These are phyloP conservation scores for Uronychia binucleata DNA, from an alignment of 73 alveolate species.

Conservation along the genomic window DNA sequence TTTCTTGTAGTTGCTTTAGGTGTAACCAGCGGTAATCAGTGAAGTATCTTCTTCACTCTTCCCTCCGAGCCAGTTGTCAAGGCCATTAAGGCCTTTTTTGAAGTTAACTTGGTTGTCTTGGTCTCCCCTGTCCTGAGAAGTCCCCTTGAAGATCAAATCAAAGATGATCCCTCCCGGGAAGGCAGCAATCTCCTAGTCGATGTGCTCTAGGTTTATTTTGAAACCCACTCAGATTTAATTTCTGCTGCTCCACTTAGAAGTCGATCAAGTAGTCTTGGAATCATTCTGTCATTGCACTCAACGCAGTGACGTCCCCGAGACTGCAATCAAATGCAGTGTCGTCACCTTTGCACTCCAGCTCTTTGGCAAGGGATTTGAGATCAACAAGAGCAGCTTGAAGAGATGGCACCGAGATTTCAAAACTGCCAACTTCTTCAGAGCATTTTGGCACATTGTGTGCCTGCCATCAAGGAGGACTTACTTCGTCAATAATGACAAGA, in stretches of 20 bases:
- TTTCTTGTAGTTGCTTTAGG: background rate
- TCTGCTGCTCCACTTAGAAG: background rate
- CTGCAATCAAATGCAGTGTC: constrained; percentile 5
- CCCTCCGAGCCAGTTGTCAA: background rate
- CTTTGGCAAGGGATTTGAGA: constrained; percentile 9
- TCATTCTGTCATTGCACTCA: constrained; percentile 2
- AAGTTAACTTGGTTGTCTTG: background rate
- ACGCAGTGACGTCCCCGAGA: background rate
- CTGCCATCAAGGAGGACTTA: background rate
- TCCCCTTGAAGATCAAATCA: background rate
- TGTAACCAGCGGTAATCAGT: constrained; percentile 6
- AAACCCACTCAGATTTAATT: background rate
- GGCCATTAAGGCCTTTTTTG: background rate
- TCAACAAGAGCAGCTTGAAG: constrained; percentile 6
- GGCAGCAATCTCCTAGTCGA: background rate
- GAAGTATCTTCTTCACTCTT: constrained; percentile 2
- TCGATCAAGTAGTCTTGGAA: constrained; percentile 5
- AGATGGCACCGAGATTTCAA: constrained; percentile 5
- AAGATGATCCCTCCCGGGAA: background rate
- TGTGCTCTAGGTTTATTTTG: background rate
- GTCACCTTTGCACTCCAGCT: background rate
- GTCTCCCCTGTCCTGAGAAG: background rate
- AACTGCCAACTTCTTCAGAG: constrained; percentile 75
- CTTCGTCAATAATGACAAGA: constrained; percentile 87
- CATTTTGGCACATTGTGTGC: constrained; percentile 79